Conservation (phyloP, 2,329 filamentous ascomycete genomes). For the Trichoderma sp. region DNA sequence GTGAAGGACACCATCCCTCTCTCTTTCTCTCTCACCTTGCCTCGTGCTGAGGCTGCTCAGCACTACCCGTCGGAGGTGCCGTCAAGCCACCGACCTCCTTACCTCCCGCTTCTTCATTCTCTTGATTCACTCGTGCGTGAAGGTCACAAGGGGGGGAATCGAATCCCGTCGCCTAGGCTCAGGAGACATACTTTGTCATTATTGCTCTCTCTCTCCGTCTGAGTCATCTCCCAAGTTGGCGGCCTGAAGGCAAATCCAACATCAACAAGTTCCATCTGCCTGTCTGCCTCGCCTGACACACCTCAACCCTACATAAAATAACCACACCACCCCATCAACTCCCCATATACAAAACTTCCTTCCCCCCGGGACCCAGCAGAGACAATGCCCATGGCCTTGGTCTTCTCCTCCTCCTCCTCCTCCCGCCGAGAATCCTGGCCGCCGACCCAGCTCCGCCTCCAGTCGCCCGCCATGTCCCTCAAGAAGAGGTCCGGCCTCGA, state of each 20-base stretch:
- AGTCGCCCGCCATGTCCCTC: conserved; percentile 44
- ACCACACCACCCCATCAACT: background rate
- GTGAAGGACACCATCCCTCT: conserved; percentile 7
- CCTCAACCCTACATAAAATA: conserved; percentile 11
- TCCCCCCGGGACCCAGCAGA: too few relatives aligned
- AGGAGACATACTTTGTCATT: conserved; percentile 8
- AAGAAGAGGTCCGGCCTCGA: conserved; percentile 41
- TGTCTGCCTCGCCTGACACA: conserved; percentile 9
- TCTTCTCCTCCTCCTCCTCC: conserved; percentile 40
- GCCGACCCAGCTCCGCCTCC: conserved; percentile 52
- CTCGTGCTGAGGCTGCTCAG: conserved; percentile 17
- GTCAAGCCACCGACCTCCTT: conserved; percentile 6
- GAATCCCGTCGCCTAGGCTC: background rate
- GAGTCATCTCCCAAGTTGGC: conserved; percentile 18
- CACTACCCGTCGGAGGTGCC: conserved; percentile 18
- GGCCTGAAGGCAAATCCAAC: conserved; percentile 10
- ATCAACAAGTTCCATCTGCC: conserved; percentile 7
- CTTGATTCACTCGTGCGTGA: background rate
- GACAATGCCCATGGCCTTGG: conserved; percentile 43
- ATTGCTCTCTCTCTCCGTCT: conserved; percentile 3
- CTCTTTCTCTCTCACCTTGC: background rate
- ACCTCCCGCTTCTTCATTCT: background rate
- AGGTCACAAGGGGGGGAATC: background rate
- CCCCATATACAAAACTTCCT: background rate
- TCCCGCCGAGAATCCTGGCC: conserved; percentile 54